Conservation (phyloP, 2,329 filamentous ascomycete genomes). For the Fusarium praegraminearum region DNA sequence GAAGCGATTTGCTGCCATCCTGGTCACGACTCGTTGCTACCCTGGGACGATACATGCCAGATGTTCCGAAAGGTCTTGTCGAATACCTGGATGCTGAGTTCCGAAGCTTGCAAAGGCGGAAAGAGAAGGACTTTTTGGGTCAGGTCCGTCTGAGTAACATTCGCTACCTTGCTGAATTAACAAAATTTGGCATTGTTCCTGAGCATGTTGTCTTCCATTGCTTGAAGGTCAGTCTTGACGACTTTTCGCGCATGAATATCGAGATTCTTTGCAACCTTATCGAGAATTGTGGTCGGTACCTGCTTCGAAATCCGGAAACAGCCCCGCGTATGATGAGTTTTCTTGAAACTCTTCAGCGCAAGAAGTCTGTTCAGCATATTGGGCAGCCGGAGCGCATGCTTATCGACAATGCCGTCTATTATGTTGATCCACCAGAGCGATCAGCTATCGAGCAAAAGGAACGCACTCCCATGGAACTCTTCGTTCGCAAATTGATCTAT, state of each 20-base stretch:
- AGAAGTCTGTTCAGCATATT: conserved; percentile 95
- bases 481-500: conserved; percentile 92
- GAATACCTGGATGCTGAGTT: conserved; percentile 97
- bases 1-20: conserved; percentile 87
- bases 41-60: conserved; percentile 91
- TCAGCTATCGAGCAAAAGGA: conserved; percentile 97
- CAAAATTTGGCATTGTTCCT: conserved; percentile 97
- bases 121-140: conserved; percentile 96
- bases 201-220: conserved; percentile 99
- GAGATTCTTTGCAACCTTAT: conserved; percentile 97
- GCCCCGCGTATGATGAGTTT: conserved; percentile 94
- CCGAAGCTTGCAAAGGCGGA: conserved; percentile 93
- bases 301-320: conserved; percentile 92
- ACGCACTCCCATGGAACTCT: conserved; percentile 90
- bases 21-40: conserved; percentile 96
- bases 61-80: conserved; percentile 91
- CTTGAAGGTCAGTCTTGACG: conserved; percentile 95
- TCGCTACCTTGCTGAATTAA: conserved; percentile 96
- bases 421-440: conserved; percentile 93
- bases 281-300: conserved; percentile 95
- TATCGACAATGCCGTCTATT: conserved; percentile 97
- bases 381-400: conserved; percentile 97
- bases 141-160: conserved; percentile 95
- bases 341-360: conserved; percentile 92
- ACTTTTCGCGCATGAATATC: conserved; percentile 99